These are phyloP conservation scores for Jackrogersella multiformis DNA, from an alignment of 495 filamentous ascomycete species.

Conservation along the genomic window DNA sequence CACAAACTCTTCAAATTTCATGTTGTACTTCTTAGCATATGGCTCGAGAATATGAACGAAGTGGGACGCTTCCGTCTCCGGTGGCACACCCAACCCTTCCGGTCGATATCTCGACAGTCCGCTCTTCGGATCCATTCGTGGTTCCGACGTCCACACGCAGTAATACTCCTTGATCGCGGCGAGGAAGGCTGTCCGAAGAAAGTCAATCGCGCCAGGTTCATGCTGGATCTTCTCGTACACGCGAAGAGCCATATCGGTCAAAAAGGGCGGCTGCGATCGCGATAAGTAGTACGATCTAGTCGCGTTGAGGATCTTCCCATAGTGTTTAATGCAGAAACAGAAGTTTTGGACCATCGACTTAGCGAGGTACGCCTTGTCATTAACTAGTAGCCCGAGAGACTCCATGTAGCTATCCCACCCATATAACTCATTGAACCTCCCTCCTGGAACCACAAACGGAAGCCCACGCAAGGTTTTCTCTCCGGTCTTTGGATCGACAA, in stretches of 20 bases:
- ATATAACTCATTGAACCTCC: constrained; percentile 96
- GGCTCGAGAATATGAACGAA: constrained; percentile 88
- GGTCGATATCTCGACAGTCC: constrained; percentile 92
- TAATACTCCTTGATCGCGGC: constrained; percentile 98
- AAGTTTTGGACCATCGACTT: constrained; percentile 96
- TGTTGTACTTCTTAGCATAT: constrained; percentile 83
- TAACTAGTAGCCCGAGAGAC: constrained; percentile 82
- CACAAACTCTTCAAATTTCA: constrained; percentile 84
- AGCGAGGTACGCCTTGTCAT: constrained; percentile 82
- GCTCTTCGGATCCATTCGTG: constrained; percentile 78
- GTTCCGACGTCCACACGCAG: constrained; percentile 84
- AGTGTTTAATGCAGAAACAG: constrained; percentile 97
- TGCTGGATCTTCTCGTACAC: constrained; percentile 88
- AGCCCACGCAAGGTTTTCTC: constrained; percentile 76
- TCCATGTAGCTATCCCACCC: constrained; percentile 99
- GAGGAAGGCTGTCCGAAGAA: constrained; percentile 78
- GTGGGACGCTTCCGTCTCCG: constrained; percentile 89
- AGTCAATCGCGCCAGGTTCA: constrained; percentile 77
- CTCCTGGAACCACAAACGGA: constrained; percentile 95
- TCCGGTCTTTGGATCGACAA: constrained; percentile 68
- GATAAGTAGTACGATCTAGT: constrained; percentile 94
- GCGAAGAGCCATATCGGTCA: constrained; percentile 95
- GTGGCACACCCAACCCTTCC: constrained; percentile 88
- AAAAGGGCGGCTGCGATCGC: constrained; percentile 93
- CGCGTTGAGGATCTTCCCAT: constrained; percentile 97